Evolutionary conservation across 2,329 filamentous ascomycete genomes (phyloP), one percentile per base, ranked within the genome.

Genomic region (Colletotrichum endophyticum): DNA sequence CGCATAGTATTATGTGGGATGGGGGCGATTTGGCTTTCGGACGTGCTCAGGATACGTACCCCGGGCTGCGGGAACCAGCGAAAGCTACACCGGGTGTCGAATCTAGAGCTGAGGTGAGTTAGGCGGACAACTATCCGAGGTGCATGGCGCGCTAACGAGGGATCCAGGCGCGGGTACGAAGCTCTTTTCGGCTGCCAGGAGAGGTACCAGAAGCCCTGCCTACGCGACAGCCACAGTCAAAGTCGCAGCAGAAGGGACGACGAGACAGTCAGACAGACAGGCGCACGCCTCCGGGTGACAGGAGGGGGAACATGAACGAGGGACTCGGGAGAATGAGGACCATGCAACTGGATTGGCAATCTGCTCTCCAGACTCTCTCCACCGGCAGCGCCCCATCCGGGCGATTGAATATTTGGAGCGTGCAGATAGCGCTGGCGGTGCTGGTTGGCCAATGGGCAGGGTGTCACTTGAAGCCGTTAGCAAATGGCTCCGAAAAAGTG

Each of bases 391-490:
- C 44, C 34, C 72, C 72, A 57, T 61, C 27, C 70, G 70, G 73
- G 56, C 73, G 73, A 73, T 73, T 72, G 72, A 71, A 49, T 36
- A 66, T 66, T 59, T 59, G 72, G 57, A 59, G 36, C 57, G 62
- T 62, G 70, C 73, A 69, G 73, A 76, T 76, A 76, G 73, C 73
- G 59, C 39, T 27, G 59, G 64, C 15, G 22, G 64, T 36, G 73
- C 70, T 76, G 73, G 73, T 76, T 76, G 73, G 73, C 73, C 73
- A 73, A 76, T 61, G 64, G 44, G 36, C 64, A 36, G 32, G 56
- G n/a, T 61, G 64, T 73, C 70, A 76, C 73, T 73, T 64, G 63
- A 76, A 76, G 73, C 59, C 64, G 73, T 76, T 76, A 73, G 73
- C 64, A 73, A 76, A 76, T 76, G 73, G 64, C 73, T 61, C 64